Evolutionary conservation across 2,329 filamentous ascomycete genomes (phyloP).

Genomic region (Blumeria graminis): DNA sequence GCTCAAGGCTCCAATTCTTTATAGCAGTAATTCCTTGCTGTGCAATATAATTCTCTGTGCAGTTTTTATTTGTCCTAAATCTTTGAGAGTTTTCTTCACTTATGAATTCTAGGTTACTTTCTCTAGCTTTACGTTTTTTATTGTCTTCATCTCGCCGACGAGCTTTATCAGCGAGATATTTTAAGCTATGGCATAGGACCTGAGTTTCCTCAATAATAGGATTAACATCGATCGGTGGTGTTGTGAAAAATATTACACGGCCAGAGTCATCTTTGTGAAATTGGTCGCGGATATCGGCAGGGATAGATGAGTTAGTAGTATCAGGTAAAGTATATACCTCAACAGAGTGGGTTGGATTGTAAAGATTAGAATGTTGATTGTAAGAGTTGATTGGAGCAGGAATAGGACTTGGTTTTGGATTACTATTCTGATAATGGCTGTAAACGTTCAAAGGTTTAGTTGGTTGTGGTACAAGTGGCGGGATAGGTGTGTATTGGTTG

Average conservation of each 20-base stretch:
- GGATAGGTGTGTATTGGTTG: constrained; percentile 6
- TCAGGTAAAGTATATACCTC: constrained; percentile 43
- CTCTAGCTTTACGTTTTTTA: constrained; percentile 13
- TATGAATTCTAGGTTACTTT: constrained; percentile 10
- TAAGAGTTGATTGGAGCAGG: constrained; percentile 6
- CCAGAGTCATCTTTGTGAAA: constrained; percentile 43
- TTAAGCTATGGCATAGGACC: constrained; percentile 23
- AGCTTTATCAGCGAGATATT: constrained; percentile 23
- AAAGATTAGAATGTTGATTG: constrained; percentile 16
- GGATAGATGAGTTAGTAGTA: constrained; percentile 37
- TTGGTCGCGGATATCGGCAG: constrained; percentile 35
- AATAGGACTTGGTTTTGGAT: constrained; percentile 5
- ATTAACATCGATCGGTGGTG: constrained; percentile 30
- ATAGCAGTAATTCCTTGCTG: constrained; percentile 7
- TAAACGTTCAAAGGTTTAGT: constrained; percentile 9
- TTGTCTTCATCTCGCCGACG: constrained; percentile 15
- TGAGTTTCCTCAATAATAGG: constrained; percentile 9
- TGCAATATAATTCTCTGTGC: constrained; percentile 4
- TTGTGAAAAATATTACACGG: constrained; percentile 42
- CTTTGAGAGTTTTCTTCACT: constrained; percentile 11
- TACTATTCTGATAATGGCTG: constrained; percentile 9
- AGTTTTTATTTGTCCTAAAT: constrained; percentile 6
- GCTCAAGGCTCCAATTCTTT: constrained; percentile 7
- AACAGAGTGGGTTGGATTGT: constrained; percentile 33
- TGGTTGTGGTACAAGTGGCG: constrained; percentile 10